phyloP scores from a whole-genome alignment of 2,329 filamentous ascomycete species.

The Dothideomycetes sp. region DNA sequence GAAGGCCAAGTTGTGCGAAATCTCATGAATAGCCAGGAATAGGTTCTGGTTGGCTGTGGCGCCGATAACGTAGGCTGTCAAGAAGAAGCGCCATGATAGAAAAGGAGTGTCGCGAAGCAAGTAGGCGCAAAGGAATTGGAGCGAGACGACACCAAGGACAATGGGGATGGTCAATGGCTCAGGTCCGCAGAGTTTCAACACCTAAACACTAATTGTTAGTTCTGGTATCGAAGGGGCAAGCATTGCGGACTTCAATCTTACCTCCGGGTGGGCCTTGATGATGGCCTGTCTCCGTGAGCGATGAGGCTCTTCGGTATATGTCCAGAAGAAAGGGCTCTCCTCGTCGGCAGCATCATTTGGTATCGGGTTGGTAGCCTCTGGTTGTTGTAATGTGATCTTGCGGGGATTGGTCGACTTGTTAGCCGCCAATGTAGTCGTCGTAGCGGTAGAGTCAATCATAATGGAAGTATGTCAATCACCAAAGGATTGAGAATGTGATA shows the following conservation, averaged over 20 bases:
- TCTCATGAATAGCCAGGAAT: constrained; percentile 97
- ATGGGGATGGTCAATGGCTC: constrained; percentile 94
- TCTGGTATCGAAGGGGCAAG: constrained; percentile 1
- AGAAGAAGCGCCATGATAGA: constrained; percentile 74
- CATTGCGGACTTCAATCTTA: constrained; percentile 26
- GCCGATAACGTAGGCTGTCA: constrained; percentile 80
- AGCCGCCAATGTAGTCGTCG: neutral
- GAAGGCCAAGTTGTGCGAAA: constrained; percentile 95
- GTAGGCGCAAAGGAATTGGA: constrained; percentile 71
- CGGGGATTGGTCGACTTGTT: neutral
- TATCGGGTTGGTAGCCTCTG: neutral
- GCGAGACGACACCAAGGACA: constrained; percentile 68
- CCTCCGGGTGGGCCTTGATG: constrained; percentile 96
- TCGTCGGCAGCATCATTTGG: neutral
- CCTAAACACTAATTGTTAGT: constrained; percentile 38
- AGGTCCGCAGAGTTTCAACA: constrained; percentile 92
- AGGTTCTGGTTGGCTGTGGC: constrained; percentile 97
- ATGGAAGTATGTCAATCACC: neutral
- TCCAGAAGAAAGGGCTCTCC: constrained; percentile 79
- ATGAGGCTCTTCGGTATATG: constrained; percentile 96
- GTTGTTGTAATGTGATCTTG: neutral
- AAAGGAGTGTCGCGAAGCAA: constrained; percentile 66
- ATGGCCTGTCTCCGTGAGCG: constrained; percentile 82
- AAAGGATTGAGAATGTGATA: no score
- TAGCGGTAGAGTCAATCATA: neutral